Base-by-base conservation (phyloP, 495 filamentous ascomycete genomes). In the Elasticomyces elasticus region DNA sequence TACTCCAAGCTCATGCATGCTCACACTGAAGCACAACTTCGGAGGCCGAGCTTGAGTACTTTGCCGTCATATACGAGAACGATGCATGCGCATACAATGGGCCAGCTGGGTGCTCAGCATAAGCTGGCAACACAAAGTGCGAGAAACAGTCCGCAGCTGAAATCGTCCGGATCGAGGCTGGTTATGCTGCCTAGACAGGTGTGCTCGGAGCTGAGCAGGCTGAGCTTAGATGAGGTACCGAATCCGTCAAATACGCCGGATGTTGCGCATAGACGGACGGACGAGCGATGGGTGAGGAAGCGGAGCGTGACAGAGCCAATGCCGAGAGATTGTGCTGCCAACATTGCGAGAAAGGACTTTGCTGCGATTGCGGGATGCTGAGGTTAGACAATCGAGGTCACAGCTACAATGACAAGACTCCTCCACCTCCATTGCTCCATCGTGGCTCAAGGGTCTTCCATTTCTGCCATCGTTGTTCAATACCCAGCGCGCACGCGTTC, bases 61-160 rank as follows among this genome's bases (percentile, higher is more conserved):
- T 28, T 59, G 15, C 52, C 56, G 15, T 30, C 23, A 7, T 54
- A 59, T 31, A 28, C 26, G 13, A 27, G n/a, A 25, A 55, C 44
- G 22, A 59, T 59, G 56, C 56, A 59, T 31, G 51, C 43, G 11
- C 46, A 33, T 45, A 55, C 51, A 28, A 31, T 59, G 25, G 24
- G 55, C 19, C 52, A 59, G 31, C 30, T 59, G 17, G 50, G 25
- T 38, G 25, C 41, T 22, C 43, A 47, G n/a, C 25, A 27, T 4
- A 35, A 35, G 38, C 38, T 45, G 25, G 24, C 46, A 5, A 49
- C 30, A 27, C n/a, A 49, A 27, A 46, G 37, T 28, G 47, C 24
- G 47, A 30, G 26, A 15, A 46, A 1, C 28, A 53, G 42, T 53
- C 47, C 47, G 24, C 40, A 35, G 12, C 19, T 25, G 17, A 48